Evolutionary conservation across 495 filamentous ascomycete genomes (phyloP).

Genomic region (Annulohypoxylon bovei): DNA sequence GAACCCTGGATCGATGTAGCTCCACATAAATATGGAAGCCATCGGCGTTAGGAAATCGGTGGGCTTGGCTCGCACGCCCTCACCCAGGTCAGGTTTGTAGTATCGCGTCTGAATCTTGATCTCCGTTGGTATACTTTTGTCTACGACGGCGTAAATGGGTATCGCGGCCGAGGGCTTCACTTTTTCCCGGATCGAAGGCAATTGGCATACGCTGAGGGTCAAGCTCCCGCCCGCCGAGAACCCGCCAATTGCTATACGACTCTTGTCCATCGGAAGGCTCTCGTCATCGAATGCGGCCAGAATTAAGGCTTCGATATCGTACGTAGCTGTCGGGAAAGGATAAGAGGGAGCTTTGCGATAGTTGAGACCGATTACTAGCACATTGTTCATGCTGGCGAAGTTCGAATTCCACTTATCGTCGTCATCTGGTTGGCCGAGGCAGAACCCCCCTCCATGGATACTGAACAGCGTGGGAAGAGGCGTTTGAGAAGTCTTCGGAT

Average conservation of each 20-base stretch:
- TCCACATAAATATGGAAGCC: constrained; percentile 46
- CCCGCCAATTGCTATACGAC: constrained; percentile 48
- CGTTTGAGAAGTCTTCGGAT: constrained; percentile 26
- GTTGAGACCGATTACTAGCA: constrained; percentile 51
- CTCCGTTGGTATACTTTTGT: constrained; percentile 30
- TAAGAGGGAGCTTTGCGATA: constrained; percentile 51
- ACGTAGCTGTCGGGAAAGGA: constrained; percentile 46
- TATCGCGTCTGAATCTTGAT: constrained; percentile 40
- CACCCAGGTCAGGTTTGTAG: constrained; percentile 46
- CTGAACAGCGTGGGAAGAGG: constrained; percentile 49
- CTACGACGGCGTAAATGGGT: constrained; percentile 48
- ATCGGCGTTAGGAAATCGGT: constrained; percentile 41
- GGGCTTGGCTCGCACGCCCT: constrained; percentile 39
- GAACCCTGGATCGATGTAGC: constrained; percentile 42
- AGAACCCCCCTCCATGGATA: constrained; percentile 56
- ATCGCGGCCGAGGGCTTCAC: constrained; percentile 43
- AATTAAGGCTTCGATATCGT: constrained; percentile 49
- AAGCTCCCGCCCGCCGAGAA: constrained; percentile 54
- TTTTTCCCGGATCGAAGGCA: constrained; percentile 41
- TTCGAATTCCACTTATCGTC: constrained; percentile 52
- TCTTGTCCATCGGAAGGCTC: constrained; percentile 48
- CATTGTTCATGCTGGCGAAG: constrained; percentile 45
- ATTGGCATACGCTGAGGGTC: constrained; percentile 43
- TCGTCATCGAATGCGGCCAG: constrained; percentile 39
- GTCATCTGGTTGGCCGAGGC: constrained; percentile 45